Conservation (phyloP, 106 monocot genomes). For the Vanilla planifolia region DNA sequence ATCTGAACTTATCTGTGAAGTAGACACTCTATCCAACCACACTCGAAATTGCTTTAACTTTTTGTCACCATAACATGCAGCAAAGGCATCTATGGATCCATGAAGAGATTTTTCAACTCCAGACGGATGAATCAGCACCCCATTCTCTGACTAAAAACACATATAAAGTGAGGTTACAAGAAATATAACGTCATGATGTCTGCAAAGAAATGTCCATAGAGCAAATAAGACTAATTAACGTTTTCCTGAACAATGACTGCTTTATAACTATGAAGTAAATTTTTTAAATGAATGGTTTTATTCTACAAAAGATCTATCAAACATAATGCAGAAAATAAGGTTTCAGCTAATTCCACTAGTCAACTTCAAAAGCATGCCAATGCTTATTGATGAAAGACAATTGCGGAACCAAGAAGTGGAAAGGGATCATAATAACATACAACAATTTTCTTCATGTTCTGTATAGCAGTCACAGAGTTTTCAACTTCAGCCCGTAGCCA, state of each 20-base stretch:
- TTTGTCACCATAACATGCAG: constrained; percentile 49
- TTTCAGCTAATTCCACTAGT: no score
- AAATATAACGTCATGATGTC: no score
- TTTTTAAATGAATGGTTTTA: no score
- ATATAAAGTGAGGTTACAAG: constrained; percentile 5
- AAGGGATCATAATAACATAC: constrained; percentile 26
- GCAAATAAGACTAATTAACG: no score
- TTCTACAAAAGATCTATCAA: no score
- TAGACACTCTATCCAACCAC: constrained; percentile 73
- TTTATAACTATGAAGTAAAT: no score
- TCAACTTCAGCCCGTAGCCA: constrained; percentile 58
- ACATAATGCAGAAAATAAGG: no score
- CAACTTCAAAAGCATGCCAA: no score
- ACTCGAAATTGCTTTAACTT: constrained; percentile 52
- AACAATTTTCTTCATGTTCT: constrained; percentile 39
- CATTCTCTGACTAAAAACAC: constrained; percentile 38
- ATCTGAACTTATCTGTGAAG: constrained; percentile 38
- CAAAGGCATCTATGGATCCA: constrained; percentile 40
- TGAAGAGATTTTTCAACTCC: constrained; percentile 51
- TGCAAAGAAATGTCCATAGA: no score
- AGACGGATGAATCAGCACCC: constrained; percentile 66
- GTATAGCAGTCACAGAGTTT: constrained; percentile 33
- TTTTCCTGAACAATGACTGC: no score
- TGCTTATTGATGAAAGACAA: no score
- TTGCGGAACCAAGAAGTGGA: background rate